Evolutionary conservation across 257 asterid genomes (phyloP), one percentile per base, ranked within the genome.

Genomic region (Forsythia viridissima): DNA sequence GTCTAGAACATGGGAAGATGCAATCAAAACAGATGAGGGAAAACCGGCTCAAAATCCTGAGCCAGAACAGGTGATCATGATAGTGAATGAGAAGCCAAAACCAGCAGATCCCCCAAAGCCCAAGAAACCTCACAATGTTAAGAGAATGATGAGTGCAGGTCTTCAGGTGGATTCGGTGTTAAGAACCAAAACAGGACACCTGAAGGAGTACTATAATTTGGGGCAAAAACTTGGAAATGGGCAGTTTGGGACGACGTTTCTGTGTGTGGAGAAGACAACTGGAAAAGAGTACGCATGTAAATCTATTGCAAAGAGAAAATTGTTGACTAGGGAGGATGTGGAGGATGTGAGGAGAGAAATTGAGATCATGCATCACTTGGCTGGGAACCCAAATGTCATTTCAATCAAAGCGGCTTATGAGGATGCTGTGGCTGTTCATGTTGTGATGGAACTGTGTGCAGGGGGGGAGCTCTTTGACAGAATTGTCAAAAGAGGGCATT

Each of bases 381-480:
- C 96, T 0, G 97, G 94, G 3, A 85, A 88, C 15, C 92, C 93
- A 0, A 92, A 72, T 73, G 90, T 94, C 44, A 86, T 94, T 34
- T 84, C 91, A 8, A 92, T 92, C 20, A 89, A 89, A 59, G 97
- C 87, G 51, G 97, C 97, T 63, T 92, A 88, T 37, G 98, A 94
- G 82, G 98, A 94, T 80, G 87, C 91, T 30, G 90, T 90, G 57
- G 94, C 92, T 2, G 97, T 94, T 7, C 96, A 94, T 79, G 92
- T 94, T 39, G 92, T 94, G 59, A 94, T 92, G 98, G 97, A 92
- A 78, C 86, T 94, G 52, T 94, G 98, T 59, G 73, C 79, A 7
- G 98, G 98, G 1, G 98, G 98, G 6, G 98, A 94, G 91, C 94
- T 94, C 43, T 94, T 94, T 12, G 97, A 94, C 44, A 82, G 98